Percentiles rank a stretch among this genome's conserved stretches.
Conservation (phyloP, 1,139 yeast genomes). For the Taphrina confusa region DNA sequence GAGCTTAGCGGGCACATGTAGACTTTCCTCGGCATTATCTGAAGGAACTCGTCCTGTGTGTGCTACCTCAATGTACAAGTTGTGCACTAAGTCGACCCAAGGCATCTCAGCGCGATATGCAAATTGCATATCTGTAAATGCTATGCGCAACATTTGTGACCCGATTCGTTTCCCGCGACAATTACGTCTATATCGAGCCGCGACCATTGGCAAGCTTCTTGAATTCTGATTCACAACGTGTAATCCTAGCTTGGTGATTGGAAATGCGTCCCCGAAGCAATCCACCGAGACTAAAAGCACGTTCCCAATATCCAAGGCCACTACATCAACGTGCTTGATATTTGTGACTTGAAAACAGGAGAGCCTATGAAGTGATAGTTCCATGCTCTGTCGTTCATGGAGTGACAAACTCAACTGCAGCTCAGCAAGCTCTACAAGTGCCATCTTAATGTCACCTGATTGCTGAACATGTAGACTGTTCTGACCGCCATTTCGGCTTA, state of each 20-base stretch:
- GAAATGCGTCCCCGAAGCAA: background rate
- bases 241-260: background rate
- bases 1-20: no score
- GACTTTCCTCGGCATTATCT: no score
- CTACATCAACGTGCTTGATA: constrained; percentile 19
- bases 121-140: constrained; percentile 1
- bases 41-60: background rate
- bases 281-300: background rate
- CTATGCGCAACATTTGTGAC: constrained; percentile 2
- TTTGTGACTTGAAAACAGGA: background rate
- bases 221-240: background rate
- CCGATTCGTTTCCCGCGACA: background rate
- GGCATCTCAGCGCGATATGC: constrained; percentile 22
- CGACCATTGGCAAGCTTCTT: constrained; percentile 9
- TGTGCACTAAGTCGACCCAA: constrained; percentile 13
- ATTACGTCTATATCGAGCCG: constrained; percentile 16
- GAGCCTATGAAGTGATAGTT: background rate
- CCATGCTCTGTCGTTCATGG: background rate
- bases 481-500: background rate
- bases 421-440: background rate
- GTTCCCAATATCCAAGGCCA: background rate
- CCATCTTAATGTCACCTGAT: background rate
- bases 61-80: background rate
- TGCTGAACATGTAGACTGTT: no score
- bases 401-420: background rate